Evolutionary conservation across 768 basidiomycete genomes (phyloP).

Genomic region (Psilocybe cyanescens): DNA sequence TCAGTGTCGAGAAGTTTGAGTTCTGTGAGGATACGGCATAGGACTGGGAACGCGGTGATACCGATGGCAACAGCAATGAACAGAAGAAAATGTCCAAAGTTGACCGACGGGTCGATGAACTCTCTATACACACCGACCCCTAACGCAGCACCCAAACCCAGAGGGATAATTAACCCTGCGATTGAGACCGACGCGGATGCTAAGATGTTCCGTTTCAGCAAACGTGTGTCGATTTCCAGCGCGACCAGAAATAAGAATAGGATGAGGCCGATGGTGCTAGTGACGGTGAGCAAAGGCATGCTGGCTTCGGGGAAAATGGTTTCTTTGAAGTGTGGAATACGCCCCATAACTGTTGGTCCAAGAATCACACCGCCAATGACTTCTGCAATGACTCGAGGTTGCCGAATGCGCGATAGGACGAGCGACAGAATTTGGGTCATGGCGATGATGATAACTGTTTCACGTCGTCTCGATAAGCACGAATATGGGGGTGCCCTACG

Average conservation of each 20-base stretch:
- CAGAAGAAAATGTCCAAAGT: constrained; percentile 82
- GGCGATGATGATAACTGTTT: constrained; percentile 74
- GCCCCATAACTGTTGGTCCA: constrained; percentile 78
- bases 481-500: background rate
- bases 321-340: constrained; percentile 72
- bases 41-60: constrained; percentile 82
- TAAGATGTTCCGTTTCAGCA: constrained; percentile 66
- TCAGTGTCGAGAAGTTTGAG: constrained; percentile 80
- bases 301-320: constrained; percentile 59
- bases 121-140: constrained; percentile 77
- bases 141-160: constrained; percentile 78
- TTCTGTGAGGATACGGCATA: constrained; percentile 85
- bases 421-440: constrained; percentile 78
- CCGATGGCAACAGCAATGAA: constrained; percentile 85
- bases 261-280: constrained; percentile 75
- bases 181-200: constrained; percentile 63
- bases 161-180: constrained; percentile 74
- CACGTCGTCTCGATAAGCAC: constrained; percentile 4
- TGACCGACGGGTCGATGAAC: constrained; percentile 59
- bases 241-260: constrained; percentile 86
- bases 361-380: constrained; percentile 90
- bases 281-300: constrained; percentile 66
- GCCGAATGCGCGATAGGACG: constrained; percentile 68
- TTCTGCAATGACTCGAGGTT: constrained; percentile 94
- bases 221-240: constrained; percentile 76